These are phyloP conservation scores for Cryoendolithus antarcticus DNA, from an alignment of 2,329 filamentous ascomycete species.

Conservation along the genomic window DNA sequence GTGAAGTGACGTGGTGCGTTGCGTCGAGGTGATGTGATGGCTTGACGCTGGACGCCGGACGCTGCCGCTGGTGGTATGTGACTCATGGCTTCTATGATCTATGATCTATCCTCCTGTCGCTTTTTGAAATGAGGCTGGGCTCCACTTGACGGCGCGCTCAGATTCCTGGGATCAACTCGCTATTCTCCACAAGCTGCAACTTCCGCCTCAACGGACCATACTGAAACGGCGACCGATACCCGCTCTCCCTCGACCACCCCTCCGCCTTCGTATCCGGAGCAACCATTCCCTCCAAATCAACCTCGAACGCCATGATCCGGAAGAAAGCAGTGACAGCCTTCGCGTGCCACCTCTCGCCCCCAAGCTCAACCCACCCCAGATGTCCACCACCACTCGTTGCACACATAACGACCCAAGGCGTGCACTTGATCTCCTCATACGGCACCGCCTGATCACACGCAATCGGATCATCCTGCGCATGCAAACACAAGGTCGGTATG, in stretches of 20 bases:
- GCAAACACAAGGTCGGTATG: conserved; percentile 73
- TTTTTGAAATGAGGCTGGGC: too few species aligned
- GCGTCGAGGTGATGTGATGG: too few species aligned
- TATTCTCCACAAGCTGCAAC: conserved; percentile 37
- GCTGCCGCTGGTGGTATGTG: too few species aligned
- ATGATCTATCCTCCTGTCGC: too few species aligned
- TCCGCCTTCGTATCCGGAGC: conserved; percentile 9
- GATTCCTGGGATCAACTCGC: conserved; percentile 11
- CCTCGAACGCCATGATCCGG: conserved; percentile 39
- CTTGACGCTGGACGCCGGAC: too few species aligned
- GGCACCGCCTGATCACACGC: conserved; percentile 66
- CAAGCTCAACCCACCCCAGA: conserved; percentile 79
- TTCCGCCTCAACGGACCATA: conserved; percentile 62
- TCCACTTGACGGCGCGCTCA: too few species aligned
- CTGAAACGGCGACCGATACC: conserved; percentile 26
- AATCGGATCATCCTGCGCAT: conserved; percentile 89
- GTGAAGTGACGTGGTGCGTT: too few species aligned
- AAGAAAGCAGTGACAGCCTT: conserved; percentile 48
- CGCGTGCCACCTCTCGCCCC: conserved; percentile 75
- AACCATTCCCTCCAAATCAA: conserved; percentile 44
- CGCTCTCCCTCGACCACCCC: conserved; percentile 12
- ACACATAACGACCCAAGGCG: conserved; percentile 74
- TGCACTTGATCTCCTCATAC: conserved; percentile 67
- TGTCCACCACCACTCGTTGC: conserved; percentile 84
- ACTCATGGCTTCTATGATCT: too few species aligned